phyloP scores from a whole-genome alignment of 371 early-diverging fungal species.

The Actinomortierella ambigua region DNA sequence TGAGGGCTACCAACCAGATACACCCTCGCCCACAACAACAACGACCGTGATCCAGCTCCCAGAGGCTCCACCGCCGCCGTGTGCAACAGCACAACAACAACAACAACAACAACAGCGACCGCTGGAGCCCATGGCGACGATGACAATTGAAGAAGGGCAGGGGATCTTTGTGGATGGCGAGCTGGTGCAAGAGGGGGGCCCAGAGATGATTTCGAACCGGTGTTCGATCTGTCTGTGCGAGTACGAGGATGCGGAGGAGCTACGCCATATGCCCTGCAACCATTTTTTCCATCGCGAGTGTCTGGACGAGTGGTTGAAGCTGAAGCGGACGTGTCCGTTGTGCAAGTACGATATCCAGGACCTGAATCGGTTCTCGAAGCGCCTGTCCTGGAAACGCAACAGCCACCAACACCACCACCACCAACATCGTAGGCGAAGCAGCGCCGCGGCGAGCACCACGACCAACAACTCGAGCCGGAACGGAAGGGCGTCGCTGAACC shows the following conservation, averaged over 20 bases:
- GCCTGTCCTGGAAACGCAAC: constrained; percentile 1
- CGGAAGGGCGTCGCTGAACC: not conserved
- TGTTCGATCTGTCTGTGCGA: constrained; percentile 70
- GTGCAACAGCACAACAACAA: constrained; percentile 4
- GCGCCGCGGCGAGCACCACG: not conserved
- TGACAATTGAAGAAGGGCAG: not conserved
- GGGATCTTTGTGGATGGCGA: not conserved
- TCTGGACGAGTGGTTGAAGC: constrained; percentile 79
- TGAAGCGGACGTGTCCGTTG: constrained; percentile 50
- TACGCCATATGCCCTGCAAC: constrained; percentile 66
- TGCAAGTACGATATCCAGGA: constrained; percentile 44
- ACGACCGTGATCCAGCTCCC: too few species aligned
- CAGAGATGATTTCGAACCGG: constrained; percentile 7
- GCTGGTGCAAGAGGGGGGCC: not conserved
- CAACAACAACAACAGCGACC: not conserved
- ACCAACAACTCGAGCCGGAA: not conserved
- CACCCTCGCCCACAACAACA: too few species aligned
- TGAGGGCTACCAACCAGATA: too few species aligned
- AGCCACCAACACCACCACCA: not conserved
- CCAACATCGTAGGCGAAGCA: not conserved
- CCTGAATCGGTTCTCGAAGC: constrained; percentile 2
- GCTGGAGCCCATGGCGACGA: not conserved
- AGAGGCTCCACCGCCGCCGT: not conserved
- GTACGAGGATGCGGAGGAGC: constrained; percentile 66
- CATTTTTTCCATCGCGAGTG: constrained; percentile 89